Base-by-base conservation (phyloP, 2,329 filamentous ascomycete genomes). In the Alternaria sp. region DNA sequence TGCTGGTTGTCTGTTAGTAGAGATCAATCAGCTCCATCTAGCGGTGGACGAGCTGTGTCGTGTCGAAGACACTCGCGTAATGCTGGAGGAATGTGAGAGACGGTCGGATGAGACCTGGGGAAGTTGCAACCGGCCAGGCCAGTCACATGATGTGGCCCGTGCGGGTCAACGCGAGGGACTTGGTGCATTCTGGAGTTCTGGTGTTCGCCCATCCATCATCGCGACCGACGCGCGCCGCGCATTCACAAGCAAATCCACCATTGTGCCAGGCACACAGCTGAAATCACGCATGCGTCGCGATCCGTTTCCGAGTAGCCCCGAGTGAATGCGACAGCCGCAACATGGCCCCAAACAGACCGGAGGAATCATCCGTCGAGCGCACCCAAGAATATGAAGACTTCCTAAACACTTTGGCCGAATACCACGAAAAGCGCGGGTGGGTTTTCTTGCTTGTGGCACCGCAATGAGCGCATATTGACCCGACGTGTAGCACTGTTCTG, bases 381-480 rank as follows among this genome's bases (percentile, higher is more conserved):
- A 81, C 80, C 9, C 68, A 86, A 51, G 92, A 95, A 80, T 93
- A 93, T 79, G 86, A 90, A 57, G 88, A 91, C 43, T 96, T 96
- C 77, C 91, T 96, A 74, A 83, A 86, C 68, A 88, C 89, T 72
- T 81, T 96, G 57, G 85, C 84, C 51, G 87, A 84, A 47, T 96
- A 92, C 75, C 92, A 96, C 79, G 85, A 89, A 70, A 88, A 92
- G 78, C 87, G 93, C 80, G 92, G 92, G 85, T 86, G 69, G 34
- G 82, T 78, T 18, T 52, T 61, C 14, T 38, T 39, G 48, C 56
- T 61, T 63, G 48, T 62, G 47, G 47, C 62, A 43, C 54, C 44
- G 63, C 67, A 70, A 67, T 72, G 57, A 57, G 63, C 61, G 60
- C 54, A 62, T 66, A 57, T 68, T 69, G 71, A 69, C 55, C 55